These are phyloP conservation scores for Ascosphaera aggregata DNA, from an alignment of 2,329 filamentous ascomycete genomes.

Conservation along the genomic window DNA sequence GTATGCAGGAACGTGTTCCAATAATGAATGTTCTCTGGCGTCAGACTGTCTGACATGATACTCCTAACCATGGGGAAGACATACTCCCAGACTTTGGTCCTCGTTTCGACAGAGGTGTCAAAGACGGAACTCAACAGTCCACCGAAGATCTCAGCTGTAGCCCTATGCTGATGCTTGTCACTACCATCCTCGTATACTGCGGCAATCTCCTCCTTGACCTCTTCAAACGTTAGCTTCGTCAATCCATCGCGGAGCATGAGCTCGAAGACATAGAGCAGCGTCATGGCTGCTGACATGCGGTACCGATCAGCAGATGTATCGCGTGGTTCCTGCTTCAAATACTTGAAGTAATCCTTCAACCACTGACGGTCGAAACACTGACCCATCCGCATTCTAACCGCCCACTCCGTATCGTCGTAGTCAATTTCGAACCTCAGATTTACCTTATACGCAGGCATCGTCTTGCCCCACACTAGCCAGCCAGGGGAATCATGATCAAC, in stretches of 20 bases:
- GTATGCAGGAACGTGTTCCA: slow-evolving; percentile 91
- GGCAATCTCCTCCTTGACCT: slow-evolving; percentile 59
- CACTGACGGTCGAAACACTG: slow-evolving; percentile 57
- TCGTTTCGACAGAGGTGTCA: slow-evolving; percentile 50
- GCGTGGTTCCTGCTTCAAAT: slow-evolving; percentile 86
- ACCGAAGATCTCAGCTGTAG: slow-evolving; percentile 79
- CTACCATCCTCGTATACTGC: slow-evolving; percentile 75
- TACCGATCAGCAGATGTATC: slow-evolving; percentile 67
- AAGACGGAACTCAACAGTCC: slow-evolving; percentile 60
- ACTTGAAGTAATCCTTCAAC: slow-evolving; percentile 73
- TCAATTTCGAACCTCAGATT: slow-evolving; percentile 40
- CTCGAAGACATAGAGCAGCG: slow-evolving; percentile 77
- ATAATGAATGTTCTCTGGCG: slow-evolving; percentile 81
- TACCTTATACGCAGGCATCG: slow-evolving; percentile 55
- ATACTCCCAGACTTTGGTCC: slow-evolving; percentile 65
- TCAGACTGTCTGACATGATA: slow-evolving; percentile 77
- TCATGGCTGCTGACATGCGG: slow-evolving; percentile 64
- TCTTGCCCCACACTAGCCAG: slow-evolving; percentile 89
- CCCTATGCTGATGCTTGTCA: slow-evolving; percentile 93
- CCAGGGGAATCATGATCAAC: slow-evolving; percentile 82
- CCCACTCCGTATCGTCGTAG: slow-evolving; percentile 62
- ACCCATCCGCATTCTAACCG: slow-evolving; percentile 57
- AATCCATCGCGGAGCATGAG: slow-evolving; percentile 55
- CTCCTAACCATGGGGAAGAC: slow-evolving; percentile 69
- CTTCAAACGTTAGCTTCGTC: slow-evolving; percentile 58